phyloP scores from a whole-genome alignment of 202 grass and related monocot genomes.

The Schoenoplectus tabernaemontani region DNA sequence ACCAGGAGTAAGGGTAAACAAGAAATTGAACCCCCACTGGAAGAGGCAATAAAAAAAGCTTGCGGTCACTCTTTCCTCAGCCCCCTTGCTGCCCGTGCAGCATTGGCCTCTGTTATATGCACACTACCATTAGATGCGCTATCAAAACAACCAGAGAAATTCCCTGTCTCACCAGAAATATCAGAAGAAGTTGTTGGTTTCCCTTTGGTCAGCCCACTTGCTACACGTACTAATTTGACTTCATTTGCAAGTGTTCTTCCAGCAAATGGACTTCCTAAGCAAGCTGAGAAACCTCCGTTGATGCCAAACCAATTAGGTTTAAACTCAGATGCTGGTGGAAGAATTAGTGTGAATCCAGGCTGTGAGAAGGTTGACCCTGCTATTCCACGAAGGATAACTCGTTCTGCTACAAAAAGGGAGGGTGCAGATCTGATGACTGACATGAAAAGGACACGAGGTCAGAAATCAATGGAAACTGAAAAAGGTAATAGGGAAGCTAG shows the following conservation, averaged over 20 bases:
- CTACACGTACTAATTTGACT: constrained; percentile 27
- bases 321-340: neutral
- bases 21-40: neutral
- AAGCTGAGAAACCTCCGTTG: neutral
- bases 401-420: constrained; percentile 19
- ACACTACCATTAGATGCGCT: neutral
- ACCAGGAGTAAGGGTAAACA: constrained; percentile 21
- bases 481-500: neutral
- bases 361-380: constrained; percentile 19
- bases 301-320: neutral
- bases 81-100: constrained; percentile 37
- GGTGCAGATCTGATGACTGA: neutral
- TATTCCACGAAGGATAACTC: constrained; percentile 30
- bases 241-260: constrained; percentile 20
- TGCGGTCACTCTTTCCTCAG: constrained; percentile 21
- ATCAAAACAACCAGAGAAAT: neutral
- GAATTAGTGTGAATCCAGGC: neutral
- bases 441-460: neutral
- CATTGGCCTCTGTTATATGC: constrained; percentile 31
- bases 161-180: neutral
- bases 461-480: neutral
- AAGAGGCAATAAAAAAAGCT: constrained; percentile 7
- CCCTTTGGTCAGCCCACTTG: constrained; percentile 27
- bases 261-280: neutral
- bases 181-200: constrained; percentile 1